Evolutionary conservation across 768 basidiomycete species (phyloP), one percentile per base, ranked within the genome.

Genomic region (Scleroderma citrinum): DNA sequence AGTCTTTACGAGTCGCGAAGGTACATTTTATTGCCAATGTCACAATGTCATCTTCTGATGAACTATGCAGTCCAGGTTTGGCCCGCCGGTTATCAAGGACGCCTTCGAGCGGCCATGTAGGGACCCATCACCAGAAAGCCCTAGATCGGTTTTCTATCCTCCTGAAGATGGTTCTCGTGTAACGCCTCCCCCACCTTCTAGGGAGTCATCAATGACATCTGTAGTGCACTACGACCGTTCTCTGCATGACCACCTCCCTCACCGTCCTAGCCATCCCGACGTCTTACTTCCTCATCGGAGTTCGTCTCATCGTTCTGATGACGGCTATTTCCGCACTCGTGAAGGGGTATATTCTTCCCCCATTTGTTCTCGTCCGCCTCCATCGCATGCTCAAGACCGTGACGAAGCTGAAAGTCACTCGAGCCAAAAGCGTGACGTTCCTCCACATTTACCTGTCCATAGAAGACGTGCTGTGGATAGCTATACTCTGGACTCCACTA

Each of bases 31-130:
- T 31, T 12, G 8, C 2, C 24, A 24, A 24, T 31, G 20, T 19
- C 19, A 19, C 26, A 30, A 1, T 12, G 30, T 31, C 16, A 16
- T 36, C 23, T 50, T 11, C n/a, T 54, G 14, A 19, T 5, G n/a
- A 35, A 14, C 36, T 24, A 8, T 19, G 7, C 29, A 66, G 66
- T 67, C 67, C 32, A 65, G 65, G 8, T 66, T 66, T 26, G 65
- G 65, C 5, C 65, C 65, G n/a, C 65, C 65, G 3, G 48, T 66
- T 16, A 34, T 44, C 29, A 64, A 58, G 34, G 64, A 58, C 37
- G 40, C 45, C 3, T 20, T 14, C 2, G 58, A 64, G 19, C 50
- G 24, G 26, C 20, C 44, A 1, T 48, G 32, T n/a, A 41, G 19
- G 29, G 50, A 49, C 17, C 16, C 54, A 14, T 53, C 65, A 12